A percentile compares a stretch with the other conserved stretches of the same genome.
Evolutionary conservation across 176 grass and related monocot species (phyloP).

Genomic region (Raddia distichophylla): DNA sequence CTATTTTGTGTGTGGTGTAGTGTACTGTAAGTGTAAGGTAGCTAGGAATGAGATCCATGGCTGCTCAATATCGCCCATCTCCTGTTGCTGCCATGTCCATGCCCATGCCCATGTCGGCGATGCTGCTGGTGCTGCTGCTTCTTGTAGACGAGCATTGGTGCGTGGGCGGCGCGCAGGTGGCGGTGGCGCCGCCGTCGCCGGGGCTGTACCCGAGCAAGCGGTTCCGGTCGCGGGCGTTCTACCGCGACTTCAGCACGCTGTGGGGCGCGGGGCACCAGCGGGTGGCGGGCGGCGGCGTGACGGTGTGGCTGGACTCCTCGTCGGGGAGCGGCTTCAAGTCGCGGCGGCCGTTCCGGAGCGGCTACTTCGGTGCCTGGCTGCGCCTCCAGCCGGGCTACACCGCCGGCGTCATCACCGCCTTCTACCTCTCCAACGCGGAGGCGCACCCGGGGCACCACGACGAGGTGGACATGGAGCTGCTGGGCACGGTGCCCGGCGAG

Average conservation of each 20-base stretch:
- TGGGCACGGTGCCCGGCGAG: conserved; percentile 55
- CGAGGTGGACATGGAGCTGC: conserved; percentile 75
- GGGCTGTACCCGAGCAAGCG: conserved; percentile 56
- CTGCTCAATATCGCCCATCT: neutral
- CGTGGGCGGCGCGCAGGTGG: conserved; percentile 25
- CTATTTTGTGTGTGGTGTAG: no score
- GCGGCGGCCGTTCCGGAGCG: conserved; percentile 45
- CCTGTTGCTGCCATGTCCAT: neutral
- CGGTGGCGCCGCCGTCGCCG: conserved; percentile 51
- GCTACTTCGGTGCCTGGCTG: conserved; percentile 62
- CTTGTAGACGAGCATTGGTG: neutral
- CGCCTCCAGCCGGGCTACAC: conserved; percentile 76
- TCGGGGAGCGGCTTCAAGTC: conserved; percentile 85
- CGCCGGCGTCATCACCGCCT: conserved; percentile 77
- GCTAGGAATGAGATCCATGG: neutral
- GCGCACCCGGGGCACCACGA: conserved; percentile 70
- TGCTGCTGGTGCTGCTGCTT: neutral
- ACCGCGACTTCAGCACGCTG: conserved; percentile 52
- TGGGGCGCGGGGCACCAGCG: conserved; percentile 71
- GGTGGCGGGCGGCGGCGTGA: conserved; percentile 25
- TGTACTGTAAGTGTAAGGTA: no score
- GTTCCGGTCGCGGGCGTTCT: conserved; percentile 36
- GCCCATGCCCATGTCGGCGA: no score
- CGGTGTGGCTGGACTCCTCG: conserved; percentile 64
- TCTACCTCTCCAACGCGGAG: conserved; percentile 74